Percentiles rank a stretch among this genome's conserved stretches.
Evolutionary conservation across 2,329 filamentous ascomycete species (phyloP).

Genomic region (Lachnellula suecica): DNA sequence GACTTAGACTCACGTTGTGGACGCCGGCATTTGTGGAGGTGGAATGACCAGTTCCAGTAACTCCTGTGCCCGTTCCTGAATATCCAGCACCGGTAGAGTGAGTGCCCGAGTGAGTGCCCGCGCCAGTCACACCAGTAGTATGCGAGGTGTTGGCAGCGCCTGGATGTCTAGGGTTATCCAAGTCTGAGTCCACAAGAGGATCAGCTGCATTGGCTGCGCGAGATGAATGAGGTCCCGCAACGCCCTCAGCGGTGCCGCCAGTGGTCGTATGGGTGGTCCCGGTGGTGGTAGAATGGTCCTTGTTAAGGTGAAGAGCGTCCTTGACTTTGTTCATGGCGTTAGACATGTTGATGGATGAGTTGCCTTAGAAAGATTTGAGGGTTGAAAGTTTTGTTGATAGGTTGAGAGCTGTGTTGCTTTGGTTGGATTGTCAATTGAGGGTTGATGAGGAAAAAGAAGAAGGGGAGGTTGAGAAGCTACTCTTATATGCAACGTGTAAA

Average conservation of each 20-base stretch:
- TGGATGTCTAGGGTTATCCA: not conserved
- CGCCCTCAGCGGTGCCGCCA: slow-evolving; percentile 11
- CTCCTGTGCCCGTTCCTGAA: slow-evolving; percentile 1
- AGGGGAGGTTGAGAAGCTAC: not conserved
- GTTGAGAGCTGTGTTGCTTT: not conserved
- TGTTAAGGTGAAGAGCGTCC: slow-evolving; percentile 37
- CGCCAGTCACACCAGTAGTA: slow-evolving; percentile 3
- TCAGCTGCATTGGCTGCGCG: slow-evolving; percentile 45
- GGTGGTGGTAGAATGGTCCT: slow-evolving; percentile 22
- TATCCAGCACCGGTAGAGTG: slow-evolving; percentile 5
- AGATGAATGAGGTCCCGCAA: slow-evolving; percentile 23
- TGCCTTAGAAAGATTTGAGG: not conserved
- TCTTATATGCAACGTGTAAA: not conserved
- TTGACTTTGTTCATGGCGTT: slow-evolving; percentile 47
- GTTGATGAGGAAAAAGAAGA: not conserved
- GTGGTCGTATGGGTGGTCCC: not conserved
- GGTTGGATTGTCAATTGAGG: not conserved
- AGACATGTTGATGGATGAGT: slow-evolving; percentile 40
- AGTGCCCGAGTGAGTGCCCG: slow-evolving; percentile 1
- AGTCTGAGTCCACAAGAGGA: slow-evolving; percentile 35
- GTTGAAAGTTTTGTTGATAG: not conserved
- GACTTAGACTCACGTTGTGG: too few relatives aligned
- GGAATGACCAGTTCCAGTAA: slow-evolving; percentile 9
- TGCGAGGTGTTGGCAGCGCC: not conserved
- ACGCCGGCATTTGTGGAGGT: too few relatives aligned